Percentiles rank a stretch among this genome's conserved stretches.
phyloP scores from a whole-genome alignment of 306 rosid species.

The Spatholobus suberectus region DNA sequence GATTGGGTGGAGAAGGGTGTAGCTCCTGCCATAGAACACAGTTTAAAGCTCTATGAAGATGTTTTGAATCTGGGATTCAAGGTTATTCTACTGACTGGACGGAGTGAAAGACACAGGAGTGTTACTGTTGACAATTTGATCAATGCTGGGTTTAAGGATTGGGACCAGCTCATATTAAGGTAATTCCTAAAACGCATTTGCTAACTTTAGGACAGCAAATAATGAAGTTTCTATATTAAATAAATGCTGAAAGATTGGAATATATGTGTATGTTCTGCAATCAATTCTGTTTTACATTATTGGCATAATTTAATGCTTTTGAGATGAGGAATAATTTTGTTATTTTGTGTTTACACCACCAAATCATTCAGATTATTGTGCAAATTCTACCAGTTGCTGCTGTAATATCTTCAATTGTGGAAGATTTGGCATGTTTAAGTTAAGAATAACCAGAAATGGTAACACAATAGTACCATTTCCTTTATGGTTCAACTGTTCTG shows the following conservation, averaged over 20 bases:
- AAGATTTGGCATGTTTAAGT: background rate
- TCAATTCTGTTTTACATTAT: background rate
- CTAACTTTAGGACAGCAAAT: background rate
- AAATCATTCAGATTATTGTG: background rate
- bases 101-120: slow-evolving; percentile 68
- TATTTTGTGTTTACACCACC: background rate
- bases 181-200: slow-evolving; percentile 33
- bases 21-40: slow-evolving; percentile 70
- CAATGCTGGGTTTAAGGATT: slow-evolving; percentile 70
- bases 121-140: slow-evolving; percentile 73
- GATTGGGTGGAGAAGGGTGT: slow-evolving; percentile 76
- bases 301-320: background rate
- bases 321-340: background rate
- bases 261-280: slow-evolving; percentile 12
- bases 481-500: background rate
- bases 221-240: slow-evolving; percentile 10
- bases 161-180: slow-evolving; percentile 89
- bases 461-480: background rate
- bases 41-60: slow-evolving; percentile 82
- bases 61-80: slow-evolving; percentile 73
- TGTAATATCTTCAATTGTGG: background rate
- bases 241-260: background rate
- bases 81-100: slow-evolving; percentile 88
- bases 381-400: background rate
- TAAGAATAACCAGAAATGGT: background rate